A percentile compares a stretch with the other conserved stretches of the same genome.
Evolutionary conservation across 2,329 filamentous ascomycete species (phyloP).

Genomic region (Incumbomyces delicatus): DNA sequence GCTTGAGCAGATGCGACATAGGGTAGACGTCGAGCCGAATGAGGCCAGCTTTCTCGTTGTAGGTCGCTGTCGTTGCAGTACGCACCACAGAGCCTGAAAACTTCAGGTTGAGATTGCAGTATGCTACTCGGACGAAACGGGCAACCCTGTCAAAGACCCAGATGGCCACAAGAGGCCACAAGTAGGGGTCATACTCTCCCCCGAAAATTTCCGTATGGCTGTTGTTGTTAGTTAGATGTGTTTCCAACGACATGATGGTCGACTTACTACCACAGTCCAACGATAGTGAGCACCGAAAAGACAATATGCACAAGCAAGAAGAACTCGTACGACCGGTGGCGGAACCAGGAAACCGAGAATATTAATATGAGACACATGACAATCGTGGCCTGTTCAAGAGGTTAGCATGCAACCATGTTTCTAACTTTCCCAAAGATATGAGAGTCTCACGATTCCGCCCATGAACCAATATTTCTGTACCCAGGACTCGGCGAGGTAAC

Average conservation of each 20-base stretch:
- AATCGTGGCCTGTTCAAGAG: conserved; percentile 23
- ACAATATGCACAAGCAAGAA: conserved; percentile 33
- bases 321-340: conserved; percentile 34
- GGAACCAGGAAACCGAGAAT: conserved; percentile 39
- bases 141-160: conserved; percentile 41
- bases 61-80: conserved; percentile 33
- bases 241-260: no score
- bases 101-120: conserved; percentile 34
- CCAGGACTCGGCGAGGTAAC: conserved; percentile 12
- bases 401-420: not conserved
- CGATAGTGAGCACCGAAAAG: conserved; percentile 31
- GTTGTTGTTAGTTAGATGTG: conserved; percentile 5
- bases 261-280: conserved; percentile 40
- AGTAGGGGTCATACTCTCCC: conserved; percentile 40
- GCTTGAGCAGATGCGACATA: conserved; percentile 25
- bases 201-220: conserved; percentile 42
- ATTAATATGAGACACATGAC: conserved; percentile 34
- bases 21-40: conserved; percentile 38
- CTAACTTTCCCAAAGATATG: not conserved
- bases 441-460: conserved; percentile 24
- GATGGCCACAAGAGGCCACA: conserved; percentile 40
- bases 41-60: conserved; percentile 36
- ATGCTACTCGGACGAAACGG: conserved; percentile 33
- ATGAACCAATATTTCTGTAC: conserved; percentile 31
- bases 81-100: conserved; percentile 22